These are phyloP conservation scores for Pelargonium citronellum DNA, from an alignment of 441 rosid genomes.

Conservation along the genomic window DNA sequence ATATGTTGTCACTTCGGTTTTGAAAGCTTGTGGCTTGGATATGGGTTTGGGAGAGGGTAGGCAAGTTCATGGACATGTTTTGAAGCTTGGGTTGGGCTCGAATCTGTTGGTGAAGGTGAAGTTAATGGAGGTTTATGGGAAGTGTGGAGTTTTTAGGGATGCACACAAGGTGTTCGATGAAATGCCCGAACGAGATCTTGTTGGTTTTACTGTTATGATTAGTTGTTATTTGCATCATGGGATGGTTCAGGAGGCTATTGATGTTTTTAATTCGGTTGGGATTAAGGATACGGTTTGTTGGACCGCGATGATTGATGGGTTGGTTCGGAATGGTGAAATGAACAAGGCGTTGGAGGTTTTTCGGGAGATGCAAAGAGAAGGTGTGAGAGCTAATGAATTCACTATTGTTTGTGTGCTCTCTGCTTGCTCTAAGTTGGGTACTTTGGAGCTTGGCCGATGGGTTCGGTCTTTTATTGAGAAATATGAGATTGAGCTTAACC, in stretches of 20 bases:
- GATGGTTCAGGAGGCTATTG: slow-evolving; percentile 33
- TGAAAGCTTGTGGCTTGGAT: slow-evolving; percentile 42
- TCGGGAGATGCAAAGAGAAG: slow-evolving; percentile 37
- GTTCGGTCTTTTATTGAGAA: slow-evolving; percentile 34
- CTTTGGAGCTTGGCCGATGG: slow-evolving; percentile 48
- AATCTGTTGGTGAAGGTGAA: slow-evolving; percentile 38
- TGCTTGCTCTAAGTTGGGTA: slow-evolving; percentile 43
- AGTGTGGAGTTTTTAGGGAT: slow-evolving; percentile 28
- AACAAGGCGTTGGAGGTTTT: slow-evolving; percentile 43
- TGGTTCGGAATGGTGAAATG: slow-evolving; percentile 38
- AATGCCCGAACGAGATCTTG: slow-evolving; percentile 51
- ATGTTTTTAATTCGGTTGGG: slow-evolving; percentile 33
- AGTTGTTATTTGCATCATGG: slow-evolving; percentile 38
- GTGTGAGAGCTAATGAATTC: slow-evolving; percentile 34
- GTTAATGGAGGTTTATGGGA: slow-evolving; percentile 42
- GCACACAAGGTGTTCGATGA: slow-evolving; percentile 44
- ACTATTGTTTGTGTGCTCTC: slow-evolving; percentile 44
- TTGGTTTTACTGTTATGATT: slow-evolving; percentile 47
- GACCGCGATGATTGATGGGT: slow-evolving; percentile 52
- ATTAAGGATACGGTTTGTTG: slow-evolving; percentile 53
- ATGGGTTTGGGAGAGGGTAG: slow-evolving; percentile 32
- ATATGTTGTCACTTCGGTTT: slow-evolving; percentile 40
- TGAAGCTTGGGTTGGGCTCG: slow-evolving; percentile 47
- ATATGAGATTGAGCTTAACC: slow-evolving; percentile 28
- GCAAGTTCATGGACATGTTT: slow-evolving; percentile 45